phyloP scores from a whole-genome alignment of 192 early-diverging fungal species.

The Backusella psychrophila region DNA sequence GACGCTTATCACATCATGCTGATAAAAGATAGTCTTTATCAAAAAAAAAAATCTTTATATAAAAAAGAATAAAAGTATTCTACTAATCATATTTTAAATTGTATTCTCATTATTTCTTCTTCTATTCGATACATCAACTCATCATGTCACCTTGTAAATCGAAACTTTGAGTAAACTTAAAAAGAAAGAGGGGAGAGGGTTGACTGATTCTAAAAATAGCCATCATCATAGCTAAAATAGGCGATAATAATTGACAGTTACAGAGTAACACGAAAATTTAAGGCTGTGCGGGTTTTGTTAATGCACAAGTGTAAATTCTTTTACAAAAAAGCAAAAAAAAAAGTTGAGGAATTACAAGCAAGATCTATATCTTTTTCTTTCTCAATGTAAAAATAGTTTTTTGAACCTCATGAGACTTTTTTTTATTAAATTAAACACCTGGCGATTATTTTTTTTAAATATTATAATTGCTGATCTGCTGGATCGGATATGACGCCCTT shows the following conservation, averaged over 20 bases:
- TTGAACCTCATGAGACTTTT: not conserved
- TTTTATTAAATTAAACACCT: not conserved
- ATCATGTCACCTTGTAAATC: not conserved
- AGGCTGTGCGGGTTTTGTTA: not conserved
- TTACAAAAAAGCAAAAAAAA: not conserved
- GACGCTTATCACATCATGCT: not conserved
- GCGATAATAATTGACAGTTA: not conserved
- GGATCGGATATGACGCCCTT: not conserved
- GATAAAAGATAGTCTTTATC: too few species aligned
- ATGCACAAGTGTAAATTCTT: not conserved
- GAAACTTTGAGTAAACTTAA: not conserved
- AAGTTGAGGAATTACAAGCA: not conserved
- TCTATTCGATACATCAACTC: too few species aligned
- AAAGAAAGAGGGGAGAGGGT: not conserved
- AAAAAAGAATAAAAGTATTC: too few species aligned
- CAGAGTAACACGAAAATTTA: not conserved
- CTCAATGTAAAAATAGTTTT: not conserved
- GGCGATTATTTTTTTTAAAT: not conserved
- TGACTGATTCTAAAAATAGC: not conserved
- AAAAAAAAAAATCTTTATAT: too few species aligned
- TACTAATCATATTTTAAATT: too few species aligned
- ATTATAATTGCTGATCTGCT: not conserved
- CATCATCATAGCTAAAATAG: not conserved
- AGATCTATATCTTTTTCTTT: not conserved
- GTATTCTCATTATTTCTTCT: too few species aligned